Conservation (phyloP, 129 eudicot genomes). For the Chrysanthemum seticuspe region DNA sequence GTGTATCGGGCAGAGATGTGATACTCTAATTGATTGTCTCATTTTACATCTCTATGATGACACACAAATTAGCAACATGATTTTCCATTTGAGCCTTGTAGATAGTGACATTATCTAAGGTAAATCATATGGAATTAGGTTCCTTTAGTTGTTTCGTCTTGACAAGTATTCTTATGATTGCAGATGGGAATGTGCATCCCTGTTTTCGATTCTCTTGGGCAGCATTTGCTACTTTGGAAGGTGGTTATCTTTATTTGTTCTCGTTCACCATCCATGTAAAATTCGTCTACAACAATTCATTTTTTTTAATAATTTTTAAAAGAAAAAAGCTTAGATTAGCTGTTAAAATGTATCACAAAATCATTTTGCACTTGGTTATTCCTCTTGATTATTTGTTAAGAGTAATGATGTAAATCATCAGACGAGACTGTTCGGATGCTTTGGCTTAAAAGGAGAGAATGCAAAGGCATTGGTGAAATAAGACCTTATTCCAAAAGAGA, state of each 20-base stretch:
- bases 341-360: neutral
- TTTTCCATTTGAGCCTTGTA: constrained; percentile 19
- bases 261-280: constrained; percentile 12
- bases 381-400: neutral
- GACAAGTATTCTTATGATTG: constrained; percentile 52
- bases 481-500: constrained; percentile 11
- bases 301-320: neutral
- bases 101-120: constrained; percentile 8
- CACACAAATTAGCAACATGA: constrained; percentile 12
- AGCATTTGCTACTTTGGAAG: constrained; percentile 91
- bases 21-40: neutral
- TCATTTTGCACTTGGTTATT: constrained; percentile 20
- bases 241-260: constrained; percentile 36
- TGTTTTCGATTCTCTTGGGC: constrained; percentile 80
- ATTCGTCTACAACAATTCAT: constrained; percentile 14
- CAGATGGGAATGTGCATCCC: constrained; percentile 97
- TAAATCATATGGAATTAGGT: constrained; percentile 28
- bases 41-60: constrained; percentile 8
- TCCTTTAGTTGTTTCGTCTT: constrained; percentile 46
- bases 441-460: neutral
- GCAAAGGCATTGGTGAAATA: neutral
- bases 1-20: neutral
- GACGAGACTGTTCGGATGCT: constrained; percentile 7
- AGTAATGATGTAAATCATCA: constrained; percentile 5
- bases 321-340: neutral